These are phyloP conservation scores for Straminergon stramineum DNA, from an alignment of 225 moss, liverwort and hornwort genomes.

Conservation along the genomic window DNA sequence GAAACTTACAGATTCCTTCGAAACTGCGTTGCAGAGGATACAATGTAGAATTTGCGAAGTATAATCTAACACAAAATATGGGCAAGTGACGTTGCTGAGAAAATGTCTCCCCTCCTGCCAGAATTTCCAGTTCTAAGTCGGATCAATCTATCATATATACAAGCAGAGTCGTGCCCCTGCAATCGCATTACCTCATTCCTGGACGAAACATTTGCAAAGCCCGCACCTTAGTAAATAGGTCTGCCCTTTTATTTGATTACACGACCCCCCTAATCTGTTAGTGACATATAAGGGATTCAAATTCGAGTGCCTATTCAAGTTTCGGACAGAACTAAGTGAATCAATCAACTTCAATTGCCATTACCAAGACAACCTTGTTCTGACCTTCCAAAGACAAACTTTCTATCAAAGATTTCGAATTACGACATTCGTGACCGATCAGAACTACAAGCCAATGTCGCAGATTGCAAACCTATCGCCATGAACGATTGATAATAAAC, in stretches of 20 bases:
- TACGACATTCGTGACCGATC: neutral
- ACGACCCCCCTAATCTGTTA: neutral
- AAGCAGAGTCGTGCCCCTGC: conserved; percentile 3
- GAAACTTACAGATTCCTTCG: neutral
- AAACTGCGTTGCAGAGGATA: neutral
- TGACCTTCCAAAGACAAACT: neutral
- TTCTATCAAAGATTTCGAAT: neutral
- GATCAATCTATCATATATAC: neutral
- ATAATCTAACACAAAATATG: neutral
- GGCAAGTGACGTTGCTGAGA: neutral
- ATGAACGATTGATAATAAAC: neutral
- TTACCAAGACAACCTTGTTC: neutral
- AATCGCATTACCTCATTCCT: conserved; percentile 4
- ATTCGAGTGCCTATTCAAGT: neutral
- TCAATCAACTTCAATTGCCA: neutral
- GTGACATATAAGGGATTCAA: neutral
- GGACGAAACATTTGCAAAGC: conserved; percentile 1
- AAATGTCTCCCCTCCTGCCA: neutral
- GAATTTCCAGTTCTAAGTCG: neutral
- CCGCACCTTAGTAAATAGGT: conserved; percentile 1
- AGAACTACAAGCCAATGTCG: neutral
- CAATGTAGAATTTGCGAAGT: neutral
- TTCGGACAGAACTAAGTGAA: neutral
- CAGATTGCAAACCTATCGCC: neutral
- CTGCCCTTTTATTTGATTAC: neutral